These are phyloP conservation scores for Penicillium polonicum DNA, from an alignment of 2,329 filamentous ascomycete genomes.

Conservation along the genomic window DNA sequence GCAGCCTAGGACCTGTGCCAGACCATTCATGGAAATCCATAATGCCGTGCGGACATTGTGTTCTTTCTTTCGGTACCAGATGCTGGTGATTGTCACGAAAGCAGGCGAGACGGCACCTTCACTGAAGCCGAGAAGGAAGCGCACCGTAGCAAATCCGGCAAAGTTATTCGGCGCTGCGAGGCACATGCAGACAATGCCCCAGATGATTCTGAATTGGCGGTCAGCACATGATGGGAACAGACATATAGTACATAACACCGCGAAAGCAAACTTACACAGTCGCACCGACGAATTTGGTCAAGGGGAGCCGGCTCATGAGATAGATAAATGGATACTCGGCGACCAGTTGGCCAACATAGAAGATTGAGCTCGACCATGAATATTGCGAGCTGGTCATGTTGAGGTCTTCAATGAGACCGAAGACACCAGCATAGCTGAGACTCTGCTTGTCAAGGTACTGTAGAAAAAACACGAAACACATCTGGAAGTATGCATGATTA, in stretches of 20 bases:
- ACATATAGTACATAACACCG: neutral
- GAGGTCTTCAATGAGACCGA: conserved; percentile 49
- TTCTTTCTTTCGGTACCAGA: conserved; percentile 44
- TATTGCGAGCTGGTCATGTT: conserved; percentile 48
- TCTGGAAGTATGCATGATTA: conserved; percentile 22
- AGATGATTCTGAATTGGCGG: conserved; percentile 38
- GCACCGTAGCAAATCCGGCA: conserved; percentile 40
- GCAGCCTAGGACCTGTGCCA: conserved; percentile 49
- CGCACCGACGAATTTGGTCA: conserved; percentile 52
- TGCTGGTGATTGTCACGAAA: conserved; percentile 48
- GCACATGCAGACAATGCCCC: conserved; percentile 48
- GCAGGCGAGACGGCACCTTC: conserved; percentile 49
- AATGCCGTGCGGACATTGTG: conserved; percentile 21
- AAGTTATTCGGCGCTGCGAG: conserved; percentile 45
- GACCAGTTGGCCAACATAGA: conserved; percentile 45
- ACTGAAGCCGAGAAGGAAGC: conserved; percentile 47
- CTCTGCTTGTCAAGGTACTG: conserved; percentile 49
- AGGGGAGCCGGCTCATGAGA: conserved; percentile 50
- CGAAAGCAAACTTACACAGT: conserved; percentile 40
- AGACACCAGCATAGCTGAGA: conserved; percentile 48
- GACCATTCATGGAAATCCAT: conserved; percentile 49
- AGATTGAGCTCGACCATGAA: conserved; percentile 47
- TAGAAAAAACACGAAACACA: conserved; percentile 47
- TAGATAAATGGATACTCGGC: conserved; percentile 54
- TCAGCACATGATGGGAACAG: neutral